Conservation (phyloP, 1,284 basidiomycete species). For the Athelia psychrophila region DNA sequence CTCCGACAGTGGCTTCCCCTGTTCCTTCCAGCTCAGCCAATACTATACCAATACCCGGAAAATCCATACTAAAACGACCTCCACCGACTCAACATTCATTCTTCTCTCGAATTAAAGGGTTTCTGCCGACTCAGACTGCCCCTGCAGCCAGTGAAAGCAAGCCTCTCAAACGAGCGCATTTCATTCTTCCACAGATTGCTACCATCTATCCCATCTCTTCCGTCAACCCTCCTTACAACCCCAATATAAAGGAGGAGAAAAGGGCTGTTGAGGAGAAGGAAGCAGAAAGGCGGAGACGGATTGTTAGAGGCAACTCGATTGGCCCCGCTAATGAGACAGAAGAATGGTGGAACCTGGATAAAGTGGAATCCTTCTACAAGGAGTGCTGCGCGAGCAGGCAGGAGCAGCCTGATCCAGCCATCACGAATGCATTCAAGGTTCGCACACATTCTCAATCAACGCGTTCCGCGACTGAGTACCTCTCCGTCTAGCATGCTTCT, state of each 20-base stretch:
- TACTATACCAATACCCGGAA: slow-evolving; percentile 71
- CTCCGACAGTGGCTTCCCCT: slow-evolving; percentile 27
- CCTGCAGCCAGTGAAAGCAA: slow-evolving; percentile 17
- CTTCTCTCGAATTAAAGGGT: slow-evolving; percentile 68
- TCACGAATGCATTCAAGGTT: slow-evolving; percentile 75
- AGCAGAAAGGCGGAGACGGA: slow-evolving; percentile 55
- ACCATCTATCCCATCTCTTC: slow-evolving; percentile 87
- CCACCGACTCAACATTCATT: slow-evolving; percentile 65
- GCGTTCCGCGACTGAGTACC: slow-evolving; percentile 9
- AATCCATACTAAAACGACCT: slow-evolving; percentile 77
- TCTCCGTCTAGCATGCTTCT: slow-evolving; percentile 44
- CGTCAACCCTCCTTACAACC: slow-evolving; percentile 74
- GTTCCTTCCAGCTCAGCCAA: slow-evolving; percentile 77
- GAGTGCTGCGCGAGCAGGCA: slow-evolving; percentile 80
- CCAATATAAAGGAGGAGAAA: slow-evolving; percentile 73
- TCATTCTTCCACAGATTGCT: slow-evolving; percentile 78
- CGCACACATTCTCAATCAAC: slow-evolving; percentile 19
- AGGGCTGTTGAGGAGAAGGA: slow-evolving; percentile 66
- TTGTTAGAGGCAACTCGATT: slow-evolving; percentile 53
- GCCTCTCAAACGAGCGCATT: slow-evolving; percentile 81
- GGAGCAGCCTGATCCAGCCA: slow-evolving; percentile 61
- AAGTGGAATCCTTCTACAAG: slow-evolving; percentile 76
- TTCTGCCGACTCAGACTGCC: slow-evolving; percentile 48
- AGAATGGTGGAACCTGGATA: slow-evolving; percentile 80
- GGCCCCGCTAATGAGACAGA: slow-evolving; percentile 37